Evolutionary conservation across 495 filamentous ascomycete genomes (phyloP).

Genomic region (Xylaria venustula): DNA sequence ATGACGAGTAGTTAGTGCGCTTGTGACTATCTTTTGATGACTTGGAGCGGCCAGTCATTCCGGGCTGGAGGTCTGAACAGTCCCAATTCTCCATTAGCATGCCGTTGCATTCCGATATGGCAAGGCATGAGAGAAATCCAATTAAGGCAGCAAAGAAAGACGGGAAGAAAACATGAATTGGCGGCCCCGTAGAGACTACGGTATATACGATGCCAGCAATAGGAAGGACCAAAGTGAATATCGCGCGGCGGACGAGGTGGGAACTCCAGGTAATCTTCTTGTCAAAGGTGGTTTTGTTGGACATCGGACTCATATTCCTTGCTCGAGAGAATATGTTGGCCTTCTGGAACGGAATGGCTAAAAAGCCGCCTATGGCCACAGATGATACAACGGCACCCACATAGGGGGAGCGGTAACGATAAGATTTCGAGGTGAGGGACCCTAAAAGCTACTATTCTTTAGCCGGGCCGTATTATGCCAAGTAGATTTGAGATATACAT

Average conservation of each 20-base stretch:
- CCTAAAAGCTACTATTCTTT: conserved; percentile 53
- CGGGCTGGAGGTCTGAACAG: conserved; percentile 63
- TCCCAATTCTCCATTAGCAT: conserved; percentile 81
- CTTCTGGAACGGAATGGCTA: conserved; percentile 69
- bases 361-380: conserved; percentile 62
- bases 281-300: conserved; percentile 59
- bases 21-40: conserved; percentile 40
- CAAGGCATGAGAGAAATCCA: conserved; percentile 67
- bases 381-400: conserved; percentile 63
- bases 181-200: conserved; percentile 57
- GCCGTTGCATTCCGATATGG: conserved; percentile 72
- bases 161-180: conserved; percentile 57
- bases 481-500: conserved; percentile 33
- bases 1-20: conserved; percentile 64
- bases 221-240: conserved; percentile 65
- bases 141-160: conserved; percentile 65
- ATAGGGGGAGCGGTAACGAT: conserved; percentile 57
- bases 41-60: conserved; percentile 57
- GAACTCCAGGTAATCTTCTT: conserved; percentile 62
- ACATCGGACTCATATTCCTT: conserved; percentile 52
- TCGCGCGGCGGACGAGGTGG: conserved; percentile 63
- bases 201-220: conserved; percentile 64
- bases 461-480: conserved; percentile 21
- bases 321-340: conserved; percentile 64
- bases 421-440: conserved; percentile 61